A percentile compares a stretch with the other conserved stretches of the same genome.
phyloP scores from a whole-genome alignment of 2,329 filamentous ascomycete genomes.

The Trichoderma afroharzianum region DNA sequence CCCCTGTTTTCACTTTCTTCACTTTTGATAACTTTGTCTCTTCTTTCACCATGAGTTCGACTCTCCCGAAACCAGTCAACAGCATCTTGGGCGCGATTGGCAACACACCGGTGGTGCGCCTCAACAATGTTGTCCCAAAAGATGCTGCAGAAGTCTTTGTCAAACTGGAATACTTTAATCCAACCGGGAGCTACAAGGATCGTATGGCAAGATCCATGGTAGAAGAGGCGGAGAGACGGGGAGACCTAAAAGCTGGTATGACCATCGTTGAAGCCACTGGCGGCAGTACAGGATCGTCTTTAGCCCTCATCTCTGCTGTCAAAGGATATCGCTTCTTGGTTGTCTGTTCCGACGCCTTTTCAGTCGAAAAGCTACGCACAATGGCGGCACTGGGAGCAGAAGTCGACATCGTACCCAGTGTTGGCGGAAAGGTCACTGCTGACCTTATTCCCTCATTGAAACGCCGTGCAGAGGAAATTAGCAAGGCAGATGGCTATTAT shows the following conservation, averaged over 20 bases:
- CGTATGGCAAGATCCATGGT: neutral
- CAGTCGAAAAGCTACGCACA: slow-evolving; percentile 18
- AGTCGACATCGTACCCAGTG: slow-evolving; percentile 15
- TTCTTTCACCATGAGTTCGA: neutral
- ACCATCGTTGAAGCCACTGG: slow-evolving; percentile 1
- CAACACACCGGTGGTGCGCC: neutral
- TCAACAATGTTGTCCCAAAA: neutral
- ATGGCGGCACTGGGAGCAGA: slow-evolving; percentile 19
- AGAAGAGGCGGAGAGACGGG: neutral
- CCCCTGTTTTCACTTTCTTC: neutral
- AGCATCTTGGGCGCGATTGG: neutral
- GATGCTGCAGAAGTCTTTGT: neutral
- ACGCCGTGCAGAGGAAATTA: neutral
- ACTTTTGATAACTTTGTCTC: neutral
- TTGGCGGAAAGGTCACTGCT: slow-evolving; percentile 13
- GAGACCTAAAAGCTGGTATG: slow-evolving; percentile 2
- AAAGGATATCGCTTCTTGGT: neutral
- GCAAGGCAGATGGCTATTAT: neutral
- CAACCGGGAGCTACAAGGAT: neutral
- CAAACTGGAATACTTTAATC: neutral
- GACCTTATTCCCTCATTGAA: slow-evolving; percentile 6
- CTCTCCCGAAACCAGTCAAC: neutral
- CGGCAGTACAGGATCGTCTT: neutral
- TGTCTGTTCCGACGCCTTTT: slow-evolving; percentile 3
- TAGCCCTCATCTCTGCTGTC: neutral